Conservation (phyloP, 352 stramenopile species). For the Globisporangium perplexum region DNA sequence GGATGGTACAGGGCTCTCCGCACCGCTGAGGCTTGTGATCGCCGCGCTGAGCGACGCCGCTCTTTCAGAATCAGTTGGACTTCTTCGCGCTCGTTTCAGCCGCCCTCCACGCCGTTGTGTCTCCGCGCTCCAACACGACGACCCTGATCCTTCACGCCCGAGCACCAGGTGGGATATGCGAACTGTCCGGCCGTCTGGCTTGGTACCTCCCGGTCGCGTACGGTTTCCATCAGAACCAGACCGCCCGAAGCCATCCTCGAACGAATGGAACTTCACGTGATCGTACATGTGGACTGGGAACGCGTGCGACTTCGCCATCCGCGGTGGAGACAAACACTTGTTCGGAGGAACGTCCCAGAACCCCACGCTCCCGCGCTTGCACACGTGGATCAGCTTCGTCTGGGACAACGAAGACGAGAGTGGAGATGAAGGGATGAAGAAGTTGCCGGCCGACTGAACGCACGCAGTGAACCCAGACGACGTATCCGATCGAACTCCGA, state of each 20-base stretch:
- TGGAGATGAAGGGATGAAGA: conserved; percentile 11
- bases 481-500: conserved; percentile 1
- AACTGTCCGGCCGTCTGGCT: background rate
- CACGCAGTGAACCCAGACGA: conserved; percentile 45
- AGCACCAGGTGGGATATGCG: conserved; percentile 44
- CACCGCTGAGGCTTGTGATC: background rate
- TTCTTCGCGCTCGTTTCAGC: conserved; percentile 14
- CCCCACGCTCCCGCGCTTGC: conserved; percentile 39
- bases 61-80: background rate
- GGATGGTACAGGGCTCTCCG: conserved; percentile 9
- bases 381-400: conserved; percentile 47
- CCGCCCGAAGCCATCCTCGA: conserved; percentile 22
- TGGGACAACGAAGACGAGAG: conserved; percentile 6
- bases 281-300: conserved; percentile 17
- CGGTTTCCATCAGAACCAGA: background rate
- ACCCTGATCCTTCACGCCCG: conserved; percentile 24
- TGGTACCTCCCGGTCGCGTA: background rate
- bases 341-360: conserved; percentile 41
- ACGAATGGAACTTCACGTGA: conserved; percentile 20
- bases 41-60: background rate
- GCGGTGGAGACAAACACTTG: conserved; percentile 17
- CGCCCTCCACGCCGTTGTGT: conserved; percentile 21
- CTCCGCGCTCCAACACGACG: conserved; percentile 28
- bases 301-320: conserved; percentile 12
- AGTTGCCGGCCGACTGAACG: conserved; percentile 21